Evolutionary conservation across 129 eudicot genomes (phyloP).

Genomic region (Flaveria brownii): DNA sequence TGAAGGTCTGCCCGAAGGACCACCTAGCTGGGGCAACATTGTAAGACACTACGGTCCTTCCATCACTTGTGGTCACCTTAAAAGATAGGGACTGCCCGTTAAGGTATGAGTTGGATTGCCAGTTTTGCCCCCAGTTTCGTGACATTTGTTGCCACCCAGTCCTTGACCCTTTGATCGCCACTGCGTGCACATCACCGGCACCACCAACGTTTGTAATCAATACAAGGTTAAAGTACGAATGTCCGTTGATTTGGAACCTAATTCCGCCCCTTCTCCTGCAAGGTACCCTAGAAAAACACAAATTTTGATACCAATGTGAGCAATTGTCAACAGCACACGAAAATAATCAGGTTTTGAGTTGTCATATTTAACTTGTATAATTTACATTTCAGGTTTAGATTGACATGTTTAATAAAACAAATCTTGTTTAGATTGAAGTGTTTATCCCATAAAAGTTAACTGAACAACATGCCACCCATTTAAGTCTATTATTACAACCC

Average conservation of each 20-base stretch:
- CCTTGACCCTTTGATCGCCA: constrained; percentile 79
- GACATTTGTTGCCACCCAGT: constrained; percentile 85
- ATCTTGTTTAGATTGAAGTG: too few species aligned
- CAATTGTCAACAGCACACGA: too few species aligned
- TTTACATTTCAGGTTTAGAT: too few species aligned
- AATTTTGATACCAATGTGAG: background rate
- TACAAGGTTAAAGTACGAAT: constrained; percentile 83
- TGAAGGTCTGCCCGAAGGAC: constrained; percentile 85
- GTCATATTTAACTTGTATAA: too few species aligned
- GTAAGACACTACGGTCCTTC: constrained; percentile 65
- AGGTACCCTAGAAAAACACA: constrained; percentile 58
- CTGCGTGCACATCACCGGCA: constrained; percentile 78
- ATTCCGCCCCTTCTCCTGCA: constrained; percentile 89
- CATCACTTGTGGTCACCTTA: constrained; percentile 85
- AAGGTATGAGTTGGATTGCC: constrained; percentile 79
- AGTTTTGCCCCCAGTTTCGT: constrained; percentile 94
- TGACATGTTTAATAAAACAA: too few species aligned
- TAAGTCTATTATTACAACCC: too few species aligned
- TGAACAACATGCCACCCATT: too few species aligned
- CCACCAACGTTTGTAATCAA: constrained; percentile 82
- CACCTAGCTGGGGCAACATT: constrained; percentile 77
- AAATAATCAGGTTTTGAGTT: too few species aligned
- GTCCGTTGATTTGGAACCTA: constrained; percentile 84
- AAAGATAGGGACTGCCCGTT: constrained; percentile 80
- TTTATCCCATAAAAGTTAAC: too few species aligned